Conservation (phyloP, 73 alveolate genomes). For the Diophrys sp. region DNA sequence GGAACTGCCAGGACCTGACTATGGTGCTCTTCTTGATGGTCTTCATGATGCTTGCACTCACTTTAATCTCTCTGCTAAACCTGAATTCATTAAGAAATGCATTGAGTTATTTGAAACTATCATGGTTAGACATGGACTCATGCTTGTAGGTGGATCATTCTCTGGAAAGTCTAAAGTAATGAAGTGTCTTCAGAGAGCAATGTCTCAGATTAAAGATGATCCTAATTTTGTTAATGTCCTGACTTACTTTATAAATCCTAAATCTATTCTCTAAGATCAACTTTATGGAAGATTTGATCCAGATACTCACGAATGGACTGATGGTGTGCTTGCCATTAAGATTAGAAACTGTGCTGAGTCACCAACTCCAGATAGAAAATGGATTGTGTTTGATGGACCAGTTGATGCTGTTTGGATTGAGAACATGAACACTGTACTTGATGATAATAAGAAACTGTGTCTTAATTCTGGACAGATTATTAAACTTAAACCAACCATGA, state of each 20-base stretch:
- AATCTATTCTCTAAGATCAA: too few relatives aligned
- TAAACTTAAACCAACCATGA: slow-evolving; percentile 97
- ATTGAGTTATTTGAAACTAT: slow-evolving; percentile 96
- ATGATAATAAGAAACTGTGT: too few relatives aligned
- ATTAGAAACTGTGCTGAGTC: slow-evolving; percentile 87
- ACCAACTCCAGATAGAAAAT: slow-evolving; percentile 81
- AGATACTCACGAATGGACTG: slow-evolving; percentile 92
- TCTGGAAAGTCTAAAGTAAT: slow-evolving; percentile 92
- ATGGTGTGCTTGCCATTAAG: slow-evolving; percentile 88
- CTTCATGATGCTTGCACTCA: background rate
- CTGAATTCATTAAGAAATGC: slow-evolving; percentile 92
- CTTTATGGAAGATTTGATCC: slow-evolving; percentile 83
- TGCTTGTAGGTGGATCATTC: slow-evolving; percentile 96
- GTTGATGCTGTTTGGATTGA: too few relatives aligned
- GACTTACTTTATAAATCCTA: slow-evolving; percentile 79
- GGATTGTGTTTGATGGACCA: slow-evolving; percentile 97
- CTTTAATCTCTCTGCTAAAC: slow-evolving; percentile 69
- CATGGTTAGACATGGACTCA: slow-evolving; percentile 99
- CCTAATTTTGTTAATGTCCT: slow-evolving; percentile 56
- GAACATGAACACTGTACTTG: too few relatives aligned
- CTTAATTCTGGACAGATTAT: too few relatives aligned
- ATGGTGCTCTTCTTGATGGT: slow-evolving; percentile 69
- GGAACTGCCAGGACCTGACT: slow-evolving; percentile 91
- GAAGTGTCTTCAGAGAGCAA: slow-evolving; percentile 75
- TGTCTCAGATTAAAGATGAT: slow-evolving; percentile 58